Evolutionary conservation across 2,329 filamentous ascomycete species (phyloP), one percentile per base, ranked within the genome.

Genomic region (Gnomoniopsis smithogilvyi): DNA sequence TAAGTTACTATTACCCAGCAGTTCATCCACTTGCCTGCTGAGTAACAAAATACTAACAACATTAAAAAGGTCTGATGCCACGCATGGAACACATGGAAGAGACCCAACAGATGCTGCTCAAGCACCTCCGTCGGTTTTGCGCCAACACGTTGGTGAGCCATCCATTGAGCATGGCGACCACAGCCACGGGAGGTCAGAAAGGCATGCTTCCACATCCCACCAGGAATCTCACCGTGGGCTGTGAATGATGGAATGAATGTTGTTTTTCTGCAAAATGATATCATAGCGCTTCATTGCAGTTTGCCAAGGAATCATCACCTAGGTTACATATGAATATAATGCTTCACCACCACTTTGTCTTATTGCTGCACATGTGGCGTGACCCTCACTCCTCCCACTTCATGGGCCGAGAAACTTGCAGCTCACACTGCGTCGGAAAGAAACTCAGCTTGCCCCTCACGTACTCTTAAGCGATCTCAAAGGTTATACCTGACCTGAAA

Each of bases 91-190:
- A 4, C 54, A 57, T 43, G 56, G 66, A 52, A 73, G 72, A 62
- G 81, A 85, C 50, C 81, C 81, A 3, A 80, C 75, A 19, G 82
- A 85, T 62, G 82, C 83, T 1, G 73, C 82, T 0, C 81, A 85
- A 66, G 82, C 84, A 0, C 81, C 82, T 1, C 82, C 83, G 6
- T 85, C 82, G 2, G 76, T 80, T 0, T 49, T 86, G 60, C 72
- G 73, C 51, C 70, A 78, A 65, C 74, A 78, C 49, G 62, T 83
- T 41, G 81, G 80, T 2, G 73, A 71, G 1, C 78, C 81, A 0
- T 55, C 66, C 1, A 67, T 81, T n/a, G 70, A 73, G 49, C 80
- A 84, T 54, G 75, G 69, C 1, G 76, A 82, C 43, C 63, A 66
- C 4, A 38, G 54, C 0, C 77, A 83, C 54, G 73, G 77, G 14